These are phyloP conservation scores for Aspergillus ibericus DNA, from an alignment of 2,329 filamentous ascomycete species.

Conservation along the genomic window DNA sequence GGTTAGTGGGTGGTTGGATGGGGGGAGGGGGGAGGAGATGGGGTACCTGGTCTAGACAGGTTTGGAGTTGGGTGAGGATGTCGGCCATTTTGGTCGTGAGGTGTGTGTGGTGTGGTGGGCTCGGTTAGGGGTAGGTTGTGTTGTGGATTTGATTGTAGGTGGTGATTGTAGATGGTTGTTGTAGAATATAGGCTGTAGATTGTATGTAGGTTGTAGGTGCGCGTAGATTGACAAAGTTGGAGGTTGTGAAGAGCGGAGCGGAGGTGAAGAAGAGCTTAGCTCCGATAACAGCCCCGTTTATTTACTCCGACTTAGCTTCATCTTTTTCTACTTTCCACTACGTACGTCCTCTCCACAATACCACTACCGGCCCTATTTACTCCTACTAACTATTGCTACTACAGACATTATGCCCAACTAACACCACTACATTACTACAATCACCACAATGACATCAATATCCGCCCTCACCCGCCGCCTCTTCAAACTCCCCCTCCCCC, in stretches of 20 bases:
- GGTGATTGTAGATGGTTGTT: no score
- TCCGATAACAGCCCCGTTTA: background rate
- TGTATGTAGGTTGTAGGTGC: no score
- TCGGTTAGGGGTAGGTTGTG: constrained; percentile 4
- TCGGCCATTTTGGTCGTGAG: constrained; percentile 38
- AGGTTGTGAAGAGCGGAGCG: no score
- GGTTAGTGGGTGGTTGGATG: background rate
- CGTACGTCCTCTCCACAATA: background rate
- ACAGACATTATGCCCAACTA: background rate
- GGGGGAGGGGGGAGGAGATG: background rate
- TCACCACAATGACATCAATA: constrained; percentile 6
- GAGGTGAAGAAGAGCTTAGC: background rate
- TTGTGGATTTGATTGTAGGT: background rate
- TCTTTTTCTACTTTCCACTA: background rate
- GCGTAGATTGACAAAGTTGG: no score
- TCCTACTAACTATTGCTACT: background rate
- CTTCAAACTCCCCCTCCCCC: constrained; percentile 37
- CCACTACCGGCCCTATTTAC: no score
- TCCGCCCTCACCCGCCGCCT: constrained; percentile 36
- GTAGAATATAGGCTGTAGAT: no score
- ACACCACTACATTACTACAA: constrained; percentile 9
- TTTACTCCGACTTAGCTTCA: background rate
- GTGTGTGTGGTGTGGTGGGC: background rate
- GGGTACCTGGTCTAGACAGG: constrained; percentile 51
- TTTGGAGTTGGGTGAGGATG: constrained; percentile 52